Evolutionary conservation across 2,329 filamentous ascomycete species (phyloP).

Genomic region (Colletotrichum liriopes): DNA sequence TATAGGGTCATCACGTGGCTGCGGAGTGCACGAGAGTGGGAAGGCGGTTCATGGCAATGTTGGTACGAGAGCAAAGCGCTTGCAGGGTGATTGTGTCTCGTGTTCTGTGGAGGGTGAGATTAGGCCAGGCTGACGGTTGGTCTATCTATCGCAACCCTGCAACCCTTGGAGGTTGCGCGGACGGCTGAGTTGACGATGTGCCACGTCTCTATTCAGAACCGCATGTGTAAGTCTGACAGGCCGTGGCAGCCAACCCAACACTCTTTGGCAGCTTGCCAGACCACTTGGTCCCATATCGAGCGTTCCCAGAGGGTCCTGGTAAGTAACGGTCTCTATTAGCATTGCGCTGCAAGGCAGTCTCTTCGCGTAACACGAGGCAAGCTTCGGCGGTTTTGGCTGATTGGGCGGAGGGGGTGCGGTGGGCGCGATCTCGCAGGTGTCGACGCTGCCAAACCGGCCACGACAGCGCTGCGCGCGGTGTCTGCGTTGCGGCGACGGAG

Average conservation of each 20-base stretch:
- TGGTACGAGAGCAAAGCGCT: background rate
- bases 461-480: background rate
- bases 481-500: background rate
- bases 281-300: too few relatives aligned
- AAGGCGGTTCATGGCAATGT: background rate
- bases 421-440: conserved; percentile 31
- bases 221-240: background rate
- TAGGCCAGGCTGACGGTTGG: background rate
- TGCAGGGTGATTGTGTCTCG: too few relatives aligned
- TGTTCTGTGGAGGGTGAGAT: too few relatives aligned
- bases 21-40: background rate
- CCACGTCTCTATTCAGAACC: background rate
- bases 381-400: background rate
- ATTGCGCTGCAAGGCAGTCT: background rate
- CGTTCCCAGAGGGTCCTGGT: too few relatives aligned
- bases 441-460: conserved; percentile 8
- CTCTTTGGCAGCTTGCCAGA: background rate
- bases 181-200: too few relatives aligned
- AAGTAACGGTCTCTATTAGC: background rate
- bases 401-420: background rate
- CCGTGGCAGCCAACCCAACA: background rate
- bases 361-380: background rate
- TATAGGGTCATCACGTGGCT: background rate
- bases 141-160: background rate
- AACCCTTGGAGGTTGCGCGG: background rate